Base-by-base conservation (phyloP, 345 rosid species). In the Nephelium lappaceum region DNA sequence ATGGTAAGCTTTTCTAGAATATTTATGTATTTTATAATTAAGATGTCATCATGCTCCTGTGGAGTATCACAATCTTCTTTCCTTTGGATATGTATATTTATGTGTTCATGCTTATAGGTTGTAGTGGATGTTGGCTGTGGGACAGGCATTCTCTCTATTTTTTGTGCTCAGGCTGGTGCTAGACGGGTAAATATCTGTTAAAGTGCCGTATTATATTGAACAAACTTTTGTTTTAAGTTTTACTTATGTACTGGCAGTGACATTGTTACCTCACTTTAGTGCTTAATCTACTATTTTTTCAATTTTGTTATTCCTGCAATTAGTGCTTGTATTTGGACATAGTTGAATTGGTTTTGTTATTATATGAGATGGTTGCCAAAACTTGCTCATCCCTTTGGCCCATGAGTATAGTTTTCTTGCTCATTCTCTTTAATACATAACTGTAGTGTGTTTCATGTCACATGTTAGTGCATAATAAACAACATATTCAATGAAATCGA, bases 111-210 rank as follows among this genome's bases (percentile, higher is more conserved):
- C 77, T 11, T 71, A 31, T 86, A 96, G 99, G 98, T 96, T 80
- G 99, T 96, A 65, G 87, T 96, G 67, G 98, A 96, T 85, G 99
- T 96, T 89, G 99, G 99, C 75, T 96, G 99, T 80, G 99, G 99
- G 71, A 96, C 99, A 15, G 97, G 98, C 79, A 94, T 96, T 82
- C 98, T 96, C 76, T 90, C 99, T 38, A 91, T 96, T 86, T 96
- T 96, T 86, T 96, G 99, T 89, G 97, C 97, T 77, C 97, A 93
- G 85, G 99, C 98, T 73, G 99, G 99, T 69, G 99, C 99, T 5
- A 94, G 89, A 81, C 88, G 97, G 89, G 99, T 96, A 90, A 73
- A n/a, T 83, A 39, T 60, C 38, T 51, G 21, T 61, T 65, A 4
- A 74, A 49, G 12, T 73, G 62, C 18, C 63, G 8, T 58, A 25